A percentile compares a stretch with the other conserved stretches of the same genome.
phyloP scores from a whole-genome alignment of 345 rosid species.

The Passiflora organensis region DNA sequence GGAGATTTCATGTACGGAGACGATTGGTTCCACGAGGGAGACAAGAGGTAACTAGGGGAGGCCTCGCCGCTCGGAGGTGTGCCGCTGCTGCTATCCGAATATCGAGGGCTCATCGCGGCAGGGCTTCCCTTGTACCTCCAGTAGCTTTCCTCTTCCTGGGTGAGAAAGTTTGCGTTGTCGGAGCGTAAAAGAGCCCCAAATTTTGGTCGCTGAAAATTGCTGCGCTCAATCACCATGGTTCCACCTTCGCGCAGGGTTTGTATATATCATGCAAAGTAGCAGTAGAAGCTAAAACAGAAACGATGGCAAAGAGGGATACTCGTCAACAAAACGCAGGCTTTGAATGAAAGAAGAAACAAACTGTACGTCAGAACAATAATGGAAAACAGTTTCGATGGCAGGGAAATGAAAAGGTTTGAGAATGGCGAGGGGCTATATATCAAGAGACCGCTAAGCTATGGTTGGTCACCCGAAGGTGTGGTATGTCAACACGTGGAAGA shows the following conservation, averaged over 20 bases:
- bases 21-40: slow-evolving; percentile 54
- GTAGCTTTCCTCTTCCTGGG: slow-evolving; percentile 23
- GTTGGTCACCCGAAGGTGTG: too few relatives aligned
- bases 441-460: neutral
- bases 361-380: too few relatives aligned
- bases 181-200: slow-evolving; percentile 51
- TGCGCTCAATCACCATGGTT: slow-evolving; percentile 15
- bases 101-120: slow-evolving; percentile 24
- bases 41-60: slow-evolving; percentile 38
- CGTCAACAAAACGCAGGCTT: too few relatives aligned
- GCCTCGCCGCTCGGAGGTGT: slow-evolving; percentile 54
- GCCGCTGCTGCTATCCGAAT: slow-evolving; percentile 25
- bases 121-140: slow-evolving; percentile 26
- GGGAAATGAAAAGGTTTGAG: slow-evolving; percentile 12
- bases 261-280: too few relatives aligned
- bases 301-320: too few relatives aligned
- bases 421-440: slow-evolving; percentile 7
- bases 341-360: too few relatives aligned
- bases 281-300: too few relatives aligned
- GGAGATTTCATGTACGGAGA: slow-evolving; percentile 56
- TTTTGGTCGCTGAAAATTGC: slow-evolving; percentile 38
- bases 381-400: neutral
- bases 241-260: too few relatives aligned
- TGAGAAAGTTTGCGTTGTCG: slow-evolving; percentile 28
- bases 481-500: slow-evolving; percentile 37